phyloP scores from a whole-genome alignment of 2,329 filamentous ascomycete species.

The Aspergillus unguis region DNA sequence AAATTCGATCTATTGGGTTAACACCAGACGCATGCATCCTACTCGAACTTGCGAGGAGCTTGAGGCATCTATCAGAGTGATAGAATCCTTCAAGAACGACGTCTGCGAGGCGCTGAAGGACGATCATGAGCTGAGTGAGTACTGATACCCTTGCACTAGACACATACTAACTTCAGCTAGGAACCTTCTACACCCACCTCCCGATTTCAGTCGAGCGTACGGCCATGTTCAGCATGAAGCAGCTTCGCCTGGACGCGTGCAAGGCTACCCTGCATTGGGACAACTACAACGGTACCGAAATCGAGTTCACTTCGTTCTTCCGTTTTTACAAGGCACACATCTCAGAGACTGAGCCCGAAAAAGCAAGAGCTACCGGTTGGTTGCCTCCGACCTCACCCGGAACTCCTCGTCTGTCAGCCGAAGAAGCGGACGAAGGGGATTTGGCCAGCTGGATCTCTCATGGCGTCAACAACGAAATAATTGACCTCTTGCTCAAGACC shows the following conservation, averaged over 20 bases:
- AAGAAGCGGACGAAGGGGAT: constrained; percentile 8
- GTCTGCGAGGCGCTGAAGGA: constrained; percentile 9
- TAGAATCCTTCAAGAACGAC: constrained; percentile 24
- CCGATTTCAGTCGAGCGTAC: constrained; percentile 13
- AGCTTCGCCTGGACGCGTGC: constrained; percentile 21
- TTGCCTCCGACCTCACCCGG: constrained; percentile 14
- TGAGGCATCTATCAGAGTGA: constrained; percentile 18
- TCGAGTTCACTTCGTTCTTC: constrained; percentile 21
- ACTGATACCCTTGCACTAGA: background rate
- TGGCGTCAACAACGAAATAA: background rate
- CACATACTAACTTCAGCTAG: constrained; percentile 7
- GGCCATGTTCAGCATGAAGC: constrained; percentile 16
- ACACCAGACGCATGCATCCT: constrained; percentile 9
- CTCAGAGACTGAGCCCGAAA: constrained; percentile 11
- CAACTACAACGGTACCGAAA: constrained; percentile 13
- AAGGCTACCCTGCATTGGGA: constrained; percentile 19
- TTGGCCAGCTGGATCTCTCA: constrained; percentile 16
- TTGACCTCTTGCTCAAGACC: constrained; percentile 22
- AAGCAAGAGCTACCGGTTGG: constrained; percentile 19
- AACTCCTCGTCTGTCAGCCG: constrained; percentile 13
- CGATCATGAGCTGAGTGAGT: constrained; percentile 18
- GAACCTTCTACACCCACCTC: constrained; percentile 15
- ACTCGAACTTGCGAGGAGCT: constrained; percentile 15
- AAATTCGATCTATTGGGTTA: constrained; percentile 19
- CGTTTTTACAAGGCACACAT: constrained; percentile 20